Conservation (phyloP, 306 rosid species). For the Pterocarpus santalinus region DNA sequence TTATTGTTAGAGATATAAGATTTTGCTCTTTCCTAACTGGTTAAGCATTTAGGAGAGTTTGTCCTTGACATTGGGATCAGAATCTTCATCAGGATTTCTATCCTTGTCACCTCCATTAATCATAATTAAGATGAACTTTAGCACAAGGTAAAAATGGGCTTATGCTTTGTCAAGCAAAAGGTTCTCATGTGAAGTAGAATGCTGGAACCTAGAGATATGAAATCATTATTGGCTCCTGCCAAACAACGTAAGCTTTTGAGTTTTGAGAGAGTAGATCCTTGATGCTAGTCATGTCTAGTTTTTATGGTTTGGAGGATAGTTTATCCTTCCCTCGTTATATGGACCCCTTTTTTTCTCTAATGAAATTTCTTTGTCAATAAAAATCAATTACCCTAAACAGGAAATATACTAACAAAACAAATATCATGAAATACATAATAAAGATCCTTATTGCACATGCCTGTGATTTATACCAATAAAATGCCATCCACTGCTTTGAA, state of each 20-base stretch:
- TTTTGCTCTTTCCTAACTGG: conserved; percentile 13
- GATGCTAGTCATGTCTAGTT: conserved; percentile 3
- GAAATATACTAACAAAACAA: neutral
- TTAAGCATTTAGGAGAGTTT: neutral
- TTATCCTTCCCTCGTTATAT: neutral
- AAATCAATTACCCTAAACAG: neutral
- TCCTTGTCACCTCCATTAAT: conserved; percentile 32
- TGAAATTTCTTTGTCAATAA: neutral
- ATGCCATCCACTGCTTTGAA: conserved; percentile 24
- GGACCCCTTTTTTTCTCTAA: neutral
- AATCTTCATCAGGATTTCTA: conserved; percentile 6
- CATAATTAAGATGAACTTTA: conserved; percentile 5
- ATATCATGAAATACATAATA: neutral
- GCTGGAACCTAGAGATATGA: neutral
- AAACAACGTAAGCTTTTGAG: conserved; percentile 12
- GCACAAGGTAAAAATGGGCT: conserved; percentile 20
- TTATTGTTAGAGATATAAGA: conserved; percentile 38
- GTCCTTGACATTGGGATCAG: conserved; percentile 6
- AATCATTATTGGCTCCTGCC: conserved; percentile 15
- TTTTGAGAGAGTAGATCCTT: conserved; percentile 2
- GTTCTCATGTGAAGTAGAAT: conserved; percentile 1
- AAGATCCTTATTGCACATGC: conserved; percentile 23
- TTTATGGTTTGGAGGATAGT: conserved; percentile 12
- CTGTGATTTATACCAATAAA: conserved; percentile 11
- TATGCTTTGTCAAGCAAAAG: neutral